Evolutionary conservation across 805 yeast genomes (phyloP).

Genomic region (Cyberlindnera japonica): DNA sequence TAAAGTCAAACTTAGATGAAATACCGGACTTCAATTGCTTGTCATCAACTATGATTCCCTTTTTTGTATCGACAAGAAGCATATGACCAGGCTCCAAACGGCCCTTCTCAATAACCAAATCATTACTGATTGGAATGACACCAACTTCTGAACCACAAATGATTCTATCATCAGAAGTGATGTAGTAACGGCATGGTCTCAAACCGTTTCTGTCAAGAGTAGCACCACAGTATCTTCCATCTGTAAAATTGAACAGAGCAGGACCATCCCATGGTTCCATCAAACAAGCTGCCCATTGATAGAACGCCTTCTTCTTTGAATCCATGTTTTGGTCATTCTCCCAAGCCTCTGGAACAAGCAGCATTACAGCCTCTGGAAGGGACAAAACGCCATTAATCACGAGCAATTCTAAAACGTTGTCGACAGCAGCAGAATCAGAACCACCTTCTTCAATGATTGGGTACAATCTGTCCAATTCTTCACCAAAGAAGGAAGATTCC

Average conservation of each 20-base stretch:
- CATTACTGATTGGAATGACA: slow-evolving; percentile 85
- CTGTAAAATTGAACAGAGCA: slow-evolving; percentile 93
- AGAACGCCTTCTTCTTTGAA: slow-evolving; percentile 88
- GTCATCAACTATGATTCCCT: slow-evolving; percentile 91
- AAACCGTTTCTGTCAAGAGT: slow-evolving; percentile 95
- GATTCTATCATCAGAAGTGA: slow-evolving; percentile 91
- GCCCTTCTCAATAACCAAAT: slow-evolving; percentile 82
- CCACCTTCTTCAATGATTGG: slow-evolving; percentile 99
- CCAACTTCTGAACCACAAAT: slow-evolving; percentile 99
- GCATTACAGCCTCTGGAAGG: slow-evolving; percentile 95
- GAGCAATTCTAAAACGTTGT: slow-evolving; percentile 87
- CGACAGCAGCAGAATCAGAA: slow-evolving; percentile 97
- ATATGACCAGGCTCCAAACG: slow-evolving; percentile 94
- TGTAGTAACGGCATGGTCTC: slow-evolving; percentile 96
- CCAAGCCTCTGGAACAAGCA: slow-evolving; percentile 98
- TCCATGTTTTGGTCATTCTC: slow-evolving; percentile 86
- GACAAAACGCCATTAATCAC: slow-evolving; percentile 89
- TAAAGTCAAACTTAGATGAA: slow-evolving; percentile 82
- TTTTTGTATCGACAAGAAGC: slow-evolving; percentile 90
- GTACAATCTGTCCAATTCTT: slow-evolving; percentile 82
- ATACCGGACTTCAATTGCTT: slow-evolving; percentile 79
- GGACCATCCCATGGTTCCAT: slow-evolving; percentile 99
- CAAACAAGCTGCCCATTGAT: slow-evolving; percentile 98
- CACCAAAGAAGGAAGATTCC: slow-evolving; percentile 84
- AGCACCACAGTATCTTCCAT: slow-evolving; percentile 98